Evolutionary conservation across 257 asterid species (phyloP).

Genomic region (Buddleja alternifolia): DNA sequence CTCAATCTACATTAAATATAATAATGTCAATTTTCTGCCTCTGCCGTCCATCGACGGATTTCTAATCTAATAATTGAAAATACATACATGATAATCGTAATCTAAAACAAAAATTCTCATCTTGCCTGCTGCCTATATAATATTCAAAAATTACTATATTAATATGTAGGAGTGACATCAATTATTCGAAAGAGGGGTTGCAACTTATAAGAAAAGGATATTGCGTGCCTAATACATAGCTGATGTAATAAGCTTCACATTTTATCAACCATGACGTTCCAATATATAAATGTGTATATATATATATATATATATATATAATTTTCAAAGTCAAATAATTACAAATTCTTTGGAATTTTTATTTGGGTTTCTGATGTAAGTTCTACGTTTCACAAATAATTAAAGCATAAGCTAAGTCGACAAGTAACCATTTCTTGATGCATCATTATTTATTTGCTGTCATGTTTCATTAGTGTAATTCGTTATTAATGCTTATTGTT

Average conservation of each 20-base stretch:
- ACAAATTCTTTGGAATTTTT: background rate
- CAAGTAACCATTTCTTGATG: constrained; percentile 26
- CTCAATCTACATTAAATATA: too few relatives aligned
- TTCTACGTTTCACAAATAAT: constrained; percentile 1
- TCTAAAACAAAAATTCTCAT: too few relatives aligned
- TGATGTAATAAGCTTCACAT: constrained; percentile 13
- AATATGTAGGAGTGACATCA: constrained; percentile 32
- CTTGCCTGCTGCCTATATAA: too few relatives aligned
- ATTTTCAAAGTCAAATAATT: constrained; percentile 12
- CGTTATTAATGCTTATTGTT: too few relatives aligned
- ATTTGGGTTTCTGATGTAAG: constrained; percentile 9
- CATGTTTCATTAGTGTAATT: constrained; percentile 17
- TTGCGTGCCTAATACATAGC: constrained; percentile 29
- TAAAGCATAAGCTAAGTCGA: constrained; percentile 14
- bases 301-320: background rate
- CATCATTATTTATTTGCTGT: background rate
- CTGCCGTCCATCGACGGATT: too few relatives aligned
- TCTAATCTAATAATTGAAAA: too few relatives aligned
- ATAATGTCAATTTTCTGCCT: too few relatives aligned
- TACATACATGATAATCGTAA: too few relatives aligned
- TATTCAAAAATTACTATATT: constrained; percentile 6
- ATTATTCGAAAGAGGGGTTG: constrained; percentile 23
- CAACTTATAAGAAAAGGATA: constrained; percentile 29
- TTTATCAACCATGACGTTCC: constrained; percentile 30
- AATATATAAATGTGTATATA: background rate